phyloP scores from a whole-genome alignment of 352 stramenopile genomes.

The Thraustochytrium sp. region DNA sequence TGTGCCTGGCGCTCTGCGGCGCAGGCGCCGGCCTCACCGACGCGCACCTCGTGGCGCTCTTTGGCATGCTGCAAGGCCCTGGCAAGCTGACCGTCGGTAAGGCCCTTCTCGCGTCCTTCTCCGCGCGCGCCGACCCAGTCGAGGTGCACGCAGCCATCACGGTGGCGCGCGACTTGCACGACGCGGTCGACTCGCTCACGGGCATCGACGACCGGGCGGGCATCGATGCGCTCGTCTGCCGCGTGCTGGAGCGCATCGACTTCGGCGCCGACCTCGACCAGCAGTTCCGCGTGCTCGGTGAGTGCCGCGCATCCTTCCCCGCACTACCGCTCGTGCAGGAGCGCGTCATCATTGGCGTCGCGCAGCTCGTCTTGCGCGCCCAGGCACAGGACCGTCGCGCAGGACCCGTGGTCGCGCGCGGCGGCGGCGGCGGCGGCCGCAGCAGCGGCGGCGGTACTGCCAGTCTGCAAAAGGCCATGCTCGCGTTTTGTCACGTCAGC shows the following conservation, averaged over 20 bases:
- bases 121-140: neutral
- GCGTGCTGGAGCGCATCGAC: neutral
- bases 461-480: too few species aligned
- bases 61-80: neutral
- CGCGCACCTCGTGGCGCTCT: neutral
- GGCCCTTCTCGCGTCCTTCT: neutral
- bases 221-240: neutral
- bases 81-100: neutral
- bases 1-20: neutral
- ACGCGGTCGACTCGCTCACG: neutral
- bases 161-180: neutral
- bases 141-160: neutral
- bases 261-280: neutral
- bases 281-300: neutral
- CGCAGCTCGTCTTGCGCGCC: neutral
- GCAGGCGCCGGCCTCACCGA: neutral
- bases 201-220: neutral
- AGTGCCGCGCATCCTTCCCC: neutral
- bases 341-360: neutral
- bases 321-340: neutral
- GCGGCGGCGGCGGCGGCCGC: too few species aligned
- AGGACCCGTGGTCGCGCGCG: too few species aligned
- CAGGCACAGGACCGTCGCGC: too few species aligned
- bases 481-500: neutral
- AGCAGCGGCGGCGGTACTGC: too few species aligned